Conservation (phyloP, 1,284 basidiomycete species). For the Vanrija sp. region DNA sequence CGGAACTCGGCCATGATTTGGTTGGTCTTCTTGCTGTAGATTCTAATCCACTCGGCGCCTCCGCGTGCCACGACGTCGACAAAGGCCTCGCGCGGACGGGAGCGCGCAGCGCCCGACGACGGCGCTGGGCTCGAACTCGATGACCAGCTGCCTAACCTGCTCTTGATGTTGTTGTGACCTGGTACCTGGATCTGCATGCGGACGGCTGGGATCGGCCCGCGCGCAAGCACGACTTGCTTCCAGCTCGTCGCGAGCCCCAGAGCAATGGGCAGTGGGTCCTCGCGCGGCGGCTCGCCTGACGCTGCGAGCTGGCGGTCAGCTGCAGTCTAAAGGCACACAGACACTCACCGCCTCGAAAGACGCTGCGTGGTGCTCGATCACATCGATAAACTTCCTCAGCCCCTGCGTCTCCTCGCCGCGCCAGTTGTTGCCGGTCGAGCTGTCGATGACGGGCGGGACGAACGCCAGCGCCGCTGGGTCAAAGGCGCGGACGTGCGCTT, state of each 20-base stretch:
- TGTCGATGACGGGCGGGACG: constrained; percentile 13
- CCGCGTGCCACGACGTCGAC: constrained; percentile 73
- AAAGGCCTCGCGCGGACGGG: constrained; percentile 36
- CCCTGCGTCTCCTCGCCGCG: constrained; percentile 26
- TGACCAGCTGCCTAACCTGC: constrained; percentile 46
- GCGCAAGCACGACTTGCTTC: constrained; percentile 65
- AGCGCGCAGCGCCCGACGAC: constrained; percentile 9
- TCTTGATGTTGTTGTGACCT: constrained; percentile 32
- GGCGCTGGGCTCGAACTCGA: not conserved
- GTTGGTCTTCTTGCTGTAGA: constrained; percentile 69
- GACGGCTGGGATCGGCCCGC: constrained; percentile 58
- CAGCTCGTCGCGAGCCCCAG: constrained; percentile 55
- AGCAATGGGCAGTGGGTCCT: constrained; percentile 33
- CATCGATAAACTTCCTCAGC: constrained; percentile 23
- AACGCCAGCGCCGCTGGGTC: constrained; percentile 6
- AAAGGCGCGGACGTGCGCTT: constrained; percentile 6
- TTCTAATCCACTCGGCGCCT: constrained; percentile 68
- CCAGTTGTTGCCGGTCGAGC: constrained; percentile 15
- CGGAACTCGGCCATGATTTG: constrained; percentile 71
- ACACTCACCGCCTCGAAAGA: constrained; percentile 18
- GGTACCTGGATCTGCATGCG: constrained; percentile 11
- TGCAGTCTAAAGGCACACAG: not conserved
- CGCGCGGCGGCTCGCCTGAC: constrained; percentile 13
- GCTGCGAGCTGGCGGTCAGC: constrained; percentile 4
- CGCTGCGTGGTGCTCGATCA: constrained; percentile 17